Percentiles rank a stretch among this genome's conserved stretches.
These are phyloP conservation scores for Pedinophyceae sp. DNA, from an alignment of 139 green algal species.

Conservation along the genomic window DNA sequence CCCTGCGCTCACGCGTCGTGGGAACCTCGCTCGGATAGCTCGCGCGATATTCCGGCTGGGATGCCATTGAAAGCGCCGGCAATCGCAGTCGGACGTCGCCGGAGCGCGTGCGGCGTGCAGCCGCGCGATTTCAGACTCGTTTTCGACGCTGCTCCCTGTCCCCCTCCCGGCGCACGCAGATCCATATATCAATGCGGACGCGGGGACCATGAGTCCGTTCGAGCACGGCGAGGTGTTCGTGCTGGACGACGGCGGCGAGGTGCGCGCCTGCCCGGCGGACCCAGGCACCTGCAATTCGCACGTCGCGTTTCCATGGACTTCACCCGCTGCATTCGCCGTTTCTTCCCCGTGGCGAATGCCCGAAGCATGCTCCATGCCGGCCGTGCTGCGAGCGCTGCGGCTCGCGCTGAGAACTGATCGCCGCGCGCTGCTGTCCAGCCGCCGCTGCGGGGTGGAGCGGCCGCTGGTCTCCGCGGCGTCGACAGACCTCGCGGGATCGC, in stretches of 20 bases:
- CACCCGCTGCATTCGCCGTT: neutral
- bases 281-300: too few relatives aligned
- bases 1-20: neutral
- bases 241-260: conserved; percentile 93
- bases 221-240: conserved; percentile 99
- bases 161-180: conserved; percentile 35
- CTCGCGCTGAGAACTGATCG: too few relatives aligned
- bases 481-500: too few relatives aligned
- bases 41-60: neutral
- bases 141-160: neutral
- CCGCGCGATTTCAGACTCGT: neutral
- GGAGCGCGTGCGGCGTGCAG: too few relatives aligned
- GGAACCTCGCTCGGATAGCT: neutral
- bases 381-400: too few relatives aligned
- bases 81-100: too few relatives aligned
- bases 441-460: too few relatives aligned
- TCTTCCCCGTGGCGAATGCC: neutral
- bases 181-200: conserved; percentile 98
- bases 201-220: conserved; percentile 98
- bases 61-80: neutral
- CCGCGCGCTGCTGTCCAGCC: too few relatives aligned
- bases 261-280: too few relatives aligned
- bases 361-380: too few relatives aligned
- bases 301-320: conserved; percentile 3
- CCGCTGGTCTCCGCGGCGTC: too few relatives aligned